Evolutionary conservation across 176 grass and related monocot species (phyloP), one percentile per base, ranked within the genome.

Genomic region (Carex cristatella): DNA sequence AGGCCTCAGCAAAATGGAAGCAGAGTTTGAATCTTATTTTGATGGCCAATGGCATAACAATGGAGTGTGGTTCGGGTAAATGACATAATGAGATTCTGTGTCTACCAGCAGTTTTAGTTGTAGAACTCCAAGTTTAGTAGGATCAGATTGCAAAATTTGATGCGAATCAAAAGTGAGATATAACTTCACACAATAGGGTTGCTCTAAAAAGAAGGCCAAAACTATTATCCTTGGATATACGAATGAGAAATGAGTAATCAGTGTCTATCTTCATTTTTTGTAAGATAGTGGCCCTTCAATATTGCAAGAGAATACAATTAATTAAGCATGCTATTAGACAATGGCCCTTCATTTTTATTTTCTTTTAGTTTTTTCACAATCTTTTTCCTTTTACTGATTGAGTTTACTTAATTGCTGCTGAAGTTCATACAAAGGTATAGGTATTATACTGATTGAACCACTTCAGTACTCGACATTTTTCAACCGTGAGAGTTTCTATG

Each of bases 1-100:
- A 68, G 86, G 73, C 53, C 72, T 90, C 32, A 88, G 57, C 65
- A 90, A 62, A 92, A 68, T 81, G 56, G 88, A 90, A 69, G 37
- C 80, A 81, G 86, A 92, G 60, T 86, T 88, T 81, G 86, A 90
- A 84, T 90, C 86, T 63, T 92, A 90, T 90, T 92, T 88, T 86
- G 86, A 65, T 2, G 86, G 86, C 46, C 31, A 10, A 69, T 92
- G 91, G 88, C 86, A 90, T 80, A 92, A 84, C 80, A 92, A 92
- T 76, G 86, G 65, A 69, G 87, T 88, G 61, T 92, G 88, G 88
- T 87, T 86, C 40, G 86, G 88, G 88, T 92, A 90, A 92, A 79
- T 16, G 18, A 73, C 69, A 51, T 73, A 8, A 42, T 73, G 42
- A 51, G 69, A 49, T 73, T 27, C 2, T 73, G 18, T 73, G 40